Base-by-base conservation (phyloP, 495 filamentous ascomycete genomes). In the Penicillium egyptiacum region DNA sequence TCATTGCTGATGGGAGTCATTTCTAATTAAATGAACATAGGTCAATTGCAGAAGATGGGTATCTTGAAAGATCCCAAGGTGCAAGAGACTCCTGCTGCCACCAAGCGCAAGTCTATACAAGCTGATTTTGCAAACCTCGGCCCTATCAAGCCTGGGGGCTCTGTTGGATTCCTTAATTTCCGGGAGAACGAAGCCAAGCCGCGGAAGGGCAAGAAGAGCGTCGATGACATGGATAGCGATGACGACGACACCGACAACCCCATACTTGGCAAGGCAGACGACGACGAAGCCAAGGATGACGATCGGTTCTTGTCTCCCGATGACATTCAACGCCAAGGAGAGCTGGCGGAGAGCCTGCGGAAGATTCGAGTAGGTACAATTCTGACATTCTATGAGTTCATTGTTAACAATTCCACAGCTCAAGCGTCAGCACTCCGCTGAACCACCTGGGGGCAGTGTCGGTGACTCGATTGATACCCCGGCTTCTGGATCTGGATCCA, bases 31-130 rank as follows among this genome's bases (percentile, higher is more conserved):
- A 66, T 49, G 69, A 61, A 26, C 50, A 2, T 60, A 95, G 91
- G 88, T 25, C 91, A 97, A 87, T 79, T 97, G 28, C 84, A 91
- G 67, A 96, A 96, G 75, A 96, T 97, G 91, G 89, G 91, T 28
- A 88, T 98, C 30, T 70, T 91, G 42, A 77, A 85, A 31, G 74
- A 85, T 9, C 60, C 83, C 14, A 89, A 91, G 61, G 55, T 73
- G 4, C 77, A 82, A 55, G 71, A 83, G 42, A 81, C 84, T 2
- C 78, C 86, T 0, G 73, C 81, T 6, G 74, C 74, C 39, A 66
- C 75, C 3, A 95, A 94, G 70, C 83, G 91, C 61, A 83, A 88
- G 53, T 91, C 90, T 1, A 76, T 86, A 14, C 88, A 89, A 64
- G 79, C 88, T 1, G 90, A 95, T 70, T 93, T 98, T 62, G 81